Evolutionary conservation across 306 rosid genomes (phyloP), one percentile per base, ranked within the genome.

Genomic region (Rosa multiflora): DNA sequence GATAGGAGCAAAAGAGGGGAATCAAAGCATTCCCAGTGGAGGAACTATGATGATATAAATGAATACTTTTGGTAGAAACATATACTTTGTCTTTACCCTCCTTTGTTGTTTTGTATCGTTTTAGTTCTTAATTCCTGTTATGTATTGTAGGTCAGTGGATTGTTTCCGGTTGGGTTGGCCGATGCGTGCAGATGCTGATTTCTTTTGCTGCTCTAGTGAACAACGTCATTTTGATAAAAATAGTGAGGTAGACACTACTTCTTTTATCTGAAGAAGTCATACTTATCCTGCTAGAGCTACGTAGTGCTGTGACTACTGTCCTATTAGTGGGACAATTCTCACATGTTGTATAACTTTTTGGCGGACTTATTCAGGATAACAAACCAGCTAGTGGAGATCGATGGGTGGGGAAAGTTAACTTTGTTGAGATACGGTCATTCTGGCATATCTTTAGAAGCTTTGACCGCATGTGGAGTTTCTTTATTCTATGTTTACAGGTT

Each of bases 11-110:
- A 92, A 87, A 83, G 79, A 73, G 97, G 97, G 83, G 90, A 88
- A 88, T 95, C 99, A 79, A 95, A 95, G 87, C 99, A 95, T 88
- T 95, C 99, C n/a, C 97, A 90, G 72, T 95, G 99, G 99, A 92
- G 99, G 89, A 95, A 95, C 75, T 95, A 95, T 69, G 99, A 95
- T 85, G 99, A 95, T 88, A 72, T 92, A 74, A 93, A 95, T 86
- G 99, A 95, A 86, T 95, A 92, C 80, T 95, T 95, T 82, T 95
- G 99, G 99, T 95, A 91, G 12, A 48, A 49, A 62, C 66, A 69
- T 71, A 47, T 73, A 71, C 10, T 10, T 13, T 12, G 3, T 78
- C 51, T 49, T 52, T 48, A 3, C 32, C 69, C 37, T 81, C 52
- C 47, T 18, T 15, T 32, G 10, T 72, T 67, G 3, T 21, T 42